A percentile compares a stretch with the other conserved stretches of the same genome.
These are phyloP conservation scores for Ceratobasidium sp. DNA, from an alignment of 1,284 basidiomycete genomes.

Conservation along the genomic window DNA sequence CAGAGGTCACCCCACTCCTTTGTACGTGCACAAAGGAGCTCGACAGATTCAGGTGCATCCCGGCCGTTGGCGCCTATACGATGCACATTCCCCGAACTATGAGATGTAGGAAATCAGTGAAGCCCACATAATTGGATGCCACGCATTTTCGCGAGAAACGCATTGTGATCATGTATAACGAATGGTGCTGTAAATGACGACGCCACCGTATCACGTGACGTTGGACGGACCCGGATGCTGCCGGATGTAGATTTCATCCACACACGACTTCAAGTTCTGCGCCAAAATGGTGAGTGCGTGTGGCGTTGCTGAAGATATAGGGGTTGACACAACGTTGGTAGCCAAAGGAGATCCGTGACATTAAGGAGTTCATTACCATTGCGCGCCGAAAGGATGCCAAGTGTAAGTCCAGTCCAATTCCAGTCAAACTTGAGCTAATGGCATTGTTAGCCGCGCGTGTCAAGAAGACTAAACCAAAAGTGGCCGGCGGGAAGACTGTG, in stretches of 20 bases:
- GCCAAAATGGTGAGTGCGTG: slow-evolving; percentile 38
- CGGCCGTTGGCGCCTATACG: not conserved
- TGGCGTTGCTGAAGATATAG: not conserved
- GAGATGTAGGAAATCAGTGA: not conserved
- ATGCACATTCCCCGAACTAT: not conserved
- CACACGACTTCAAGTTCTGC: slow-evolving; percentile 8
- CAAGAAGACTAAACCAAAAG: slow-evolving; percentile 86
- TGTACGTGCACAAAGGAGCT: slow-evolving; percentile 37
- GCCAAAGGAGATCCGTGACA: slow-evolving; percentile 98
- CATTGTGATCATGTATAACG: not conserved
- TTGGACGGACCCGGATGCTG: not conserved
- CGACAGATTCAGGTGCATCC: not conserved
- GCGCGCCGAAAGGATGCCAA: slow-evolving; percentile 78
- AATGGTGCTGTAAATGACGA: slow-evolving; percentile 12
- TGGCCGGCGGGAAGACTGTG: slow-evolving; percentile 77
- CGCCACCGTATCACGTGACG: slow-evolving; percentile 31
- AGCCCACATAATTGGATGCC: not conserved
- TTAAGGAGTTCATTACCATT: slow-evolving; percentile 99
- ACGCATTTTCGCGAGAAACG: not conserved
- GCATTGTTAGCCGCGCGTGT: slow-evolving; percentile 85
- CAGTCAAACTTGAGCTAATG: not conserved
- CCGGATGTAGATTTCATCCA: slow-evolving; percentile 29
- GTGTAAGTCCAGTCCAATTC: slow-evolving; percentile 55
- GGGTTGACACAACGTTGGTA: slow-evolving; percentile 54
- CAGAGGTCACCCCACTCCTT: slow-evolving; percentile 18